Conservation (phyloP, 106 monocot genomes). For the Amphibolis antarctica region DNA sequence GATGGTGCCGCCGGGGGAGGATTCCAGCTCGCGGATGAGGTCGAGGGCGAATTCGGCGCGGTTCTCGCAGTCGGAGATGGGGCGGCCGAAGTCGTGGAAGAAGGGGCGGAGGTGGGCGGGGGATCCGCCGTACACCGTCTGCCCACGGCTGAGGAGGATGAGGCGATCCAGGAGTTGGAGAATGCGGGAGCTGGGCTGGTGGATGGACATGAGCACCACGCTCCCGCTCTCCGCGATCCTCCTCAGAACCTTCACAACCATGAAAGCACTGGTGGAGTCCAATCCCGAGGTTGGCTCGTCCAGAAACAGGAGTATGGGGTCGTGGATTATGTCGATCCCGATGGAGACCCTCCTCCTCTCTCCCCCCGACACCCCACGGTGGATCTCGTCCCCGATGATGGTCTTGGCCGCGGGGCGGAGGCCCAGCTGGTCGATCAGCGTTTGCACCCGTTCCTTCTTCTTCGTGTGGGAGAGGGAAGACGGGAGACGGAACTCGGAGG, state of each 20-base stretch:
- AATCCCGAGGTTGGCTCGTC: slow-evolving; percentile 93
- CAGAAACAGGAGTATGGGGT: slow-evolving; percentile 73
- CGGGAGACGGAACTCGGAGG: slow-evolving; percentile 70
- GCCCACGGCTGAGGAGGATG: slow-evolving; percentile 52
- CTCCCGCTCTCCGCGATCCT: slow-evolving; percentile 76
- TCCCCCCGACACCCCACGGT: slow-evolving; percentile 69
- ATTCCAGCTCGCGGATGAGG: slow-evolving; percentile 57
- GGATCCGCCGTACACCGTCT: slow-evolving; percentile 31
- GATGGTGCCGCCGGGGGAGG: slow-evolving; percentile 23
- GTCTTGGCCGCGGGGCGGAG: slow-evolving; percentile 39
- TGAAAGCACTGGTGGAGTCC: slow-evolving; percentile 85
- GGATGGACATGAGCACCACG: slow-evolving; percentile 73
- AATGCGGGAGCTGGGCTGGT: slow-evolving; percentile 78
- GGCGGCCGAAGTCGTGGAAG: slow-evolving; percentile 65
- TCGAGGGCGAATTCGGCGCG: slow-evolving; percentile 25
- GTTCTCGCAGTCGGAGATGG: slow-evolving; percentile 47
- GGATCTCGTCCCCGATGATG: slow-evolving; percentile 51
- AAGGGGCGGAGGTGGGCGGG: slow-evolving; percentile 37
- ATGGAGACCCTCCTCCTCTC: slow-evolving; percentile 76
- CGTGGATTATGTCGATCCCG: slow-evolving; percentile 84
- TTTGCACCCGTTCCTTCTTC: slow-evolving; percentile 38
- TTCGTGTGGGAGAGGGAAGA: slow-evolving; percentile 27
- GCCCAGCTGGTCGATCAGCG: slow-evolving; percentile 47
- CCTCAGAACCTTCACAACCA: slow-evolving; percentile 80
- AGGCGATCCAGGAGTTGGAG: slow-evolving; percentile 56